A percentile compares a stretch with the other conserved stretches of the same genome.
These are phyloP conservation scores for Quercus gilva DNA, from an alignment of 306 rosid genomes.

Conservation along the genomic window DNA sequence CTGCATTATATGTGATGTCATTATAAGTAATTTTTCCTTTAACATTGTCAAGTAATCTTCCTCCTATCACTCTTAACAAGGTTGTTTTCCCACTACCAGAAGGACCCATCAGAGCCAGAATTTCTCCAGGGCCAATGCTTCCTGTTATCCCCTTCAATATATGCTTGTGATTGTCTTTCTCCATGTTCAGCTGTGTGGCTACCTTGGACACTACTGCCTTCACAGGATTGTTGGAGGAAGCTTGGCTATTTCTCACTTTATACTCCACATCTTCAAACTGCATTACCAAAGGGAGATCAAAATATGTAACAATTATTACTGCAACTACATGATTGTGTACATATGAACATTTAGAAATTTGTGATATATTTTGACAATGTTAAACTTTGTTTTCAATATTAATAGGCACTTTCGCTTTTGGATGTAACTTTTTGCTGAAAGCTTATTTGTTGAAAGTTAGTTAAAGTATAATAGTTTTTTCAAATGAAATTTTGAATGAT, in stretches of 20 bases:
- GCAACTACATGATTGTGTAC: neutral
- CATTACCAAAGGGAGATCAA: constrained; percentile 15
- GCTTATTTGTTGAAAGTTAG: no score
- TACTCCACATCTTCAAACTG: constrained; percentile 95
- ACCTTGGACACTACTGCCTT: constrained; percentile 54
- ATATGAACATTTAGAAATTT: neutral
- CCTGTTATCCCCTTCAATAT: constrained; percentile 88
- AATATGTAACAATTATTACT: neutral
- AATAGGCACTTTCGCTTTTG: neutral
- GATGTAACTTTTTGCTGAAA: no score
- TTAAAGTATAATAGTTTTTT: neutral
- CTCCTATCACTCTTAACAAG: constrained; percentile 79
- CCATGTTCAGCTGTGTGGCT: constrained; percentile 41
- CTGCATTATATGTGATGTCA: constrained; percentile 60
- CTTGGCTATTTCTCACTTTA: constrained; percentile 55
- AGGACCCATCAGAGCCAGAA: constrained; percentile 97
- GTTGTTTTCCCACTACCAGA: constrained; percentile 99
- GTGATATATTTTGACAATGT: no score
- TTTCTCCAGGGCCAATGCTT: constrained; percentile 90
- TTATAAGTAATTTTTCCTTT: constrained; percentile 80
- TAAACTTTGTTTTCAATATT: neutral
- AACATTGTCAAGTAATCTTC: constrained; percentile 64
- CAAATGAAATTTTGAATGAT: neutral
- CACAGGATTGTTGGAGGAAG: constrained; percentile 41
- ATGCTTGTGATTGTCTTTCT: constrained; percentile 58